Evolutionary conservation across 495 filamentous ascomycete species (phyloP).

Genomic region (Astrothelium subdiscretum): DNA sequence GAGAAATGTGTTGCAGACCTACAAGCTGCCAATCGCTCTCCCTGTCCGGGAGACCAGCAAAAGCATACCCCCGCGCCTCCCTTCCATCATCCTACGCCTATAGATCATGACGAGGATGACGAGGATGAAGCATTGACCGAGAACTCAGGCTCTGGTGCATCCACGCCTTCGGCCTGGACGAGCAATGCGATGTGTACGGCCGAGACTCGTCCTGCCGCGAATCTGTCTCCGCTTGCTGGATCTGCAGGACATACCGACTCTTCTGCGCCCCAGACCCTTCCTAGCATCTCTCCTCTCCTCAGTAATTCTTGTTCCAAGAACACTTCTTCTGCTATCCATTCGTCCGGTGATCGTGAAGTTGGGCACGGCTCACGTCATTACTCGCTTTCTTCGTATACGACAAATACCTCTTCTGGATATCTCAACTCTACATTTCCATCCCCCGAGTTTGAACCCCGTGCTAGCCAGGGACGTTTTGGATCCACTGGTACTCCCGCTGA

Average conservation of each 20-base stretch:
- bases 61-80: background rate
- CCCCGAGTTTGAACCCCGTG: background rate
- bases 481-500: background rate
- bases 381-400: background rate
- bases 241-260: background rate
- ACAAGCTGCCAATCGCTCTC: constrained; percentile 43
- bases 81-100: background rate
- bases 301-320: background rate
- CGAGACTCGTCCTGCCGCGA: background rate
- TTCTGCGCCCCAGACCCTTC: background rate
- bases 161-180: constrained; percentile 24
- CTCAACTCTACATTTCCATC: background rate
- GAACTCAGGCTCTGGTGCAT: background rate
- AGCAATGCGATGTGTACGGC: background rate
- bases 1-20: constrained; percentile 78
- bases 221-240: background rate
- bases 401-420: background rate
- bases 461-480: background rate
- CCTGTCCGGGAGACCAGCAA: background rate
- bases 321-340: background rate
- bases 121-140: constrained; percentile 27
- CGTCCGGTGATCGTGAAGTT: background rate
- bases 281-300: background rate
- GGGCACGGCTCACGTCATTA: background rate
- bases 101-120: constrained; percentile 14